Base-by-base conservation (phyloP, 2,329 filamentous ascomycete genomes). In the Cercospora sojina region DNA sequence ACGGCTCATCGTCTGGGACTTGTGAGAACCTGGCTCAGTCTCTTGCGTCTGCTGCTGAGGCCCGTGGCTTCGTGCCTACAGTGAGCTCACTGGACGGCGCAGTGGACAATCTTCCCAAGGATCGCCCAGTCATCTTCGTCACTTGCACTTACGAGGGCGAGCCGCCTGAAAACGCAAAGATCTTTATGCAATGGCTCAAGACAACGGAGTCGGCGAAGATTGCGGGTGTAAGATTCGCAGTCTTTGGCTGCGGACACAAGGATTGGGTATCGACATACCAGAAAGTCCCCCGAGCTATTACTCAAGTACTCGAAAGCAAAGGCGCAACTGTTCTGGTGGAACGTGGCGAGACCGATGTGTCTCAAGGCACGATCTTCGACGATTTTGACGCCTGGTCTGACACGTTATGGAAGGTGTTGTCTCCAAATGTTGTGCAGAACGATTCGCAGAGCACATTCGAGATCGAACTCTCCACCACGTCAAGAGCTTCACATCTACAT, bases 131-230 rank as follows among this genome's bases (percentile, higher is more conserved):
- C 0, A 80, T 91, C 18, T 83, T 93, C 56, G 83, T 93, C 69
- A 88, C 88, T 0, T 85, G 90, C 0, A 89, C 87, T 1, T 93
- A 93, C 70, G 90, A 93, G 72, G 91, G 91, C 0, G 84, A 91
- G 62, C 88, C 91, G 0, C 87, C 90, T 0, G 89, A 91, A 67
- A 93, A 93, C 67, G 91, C 90, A 0, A 83, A 80, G 0, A 83
- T 86, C 56, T 93, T 93, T 72, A 83, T 89, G 20, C 79, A 83
- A 18, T 93, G 90, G 90, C 76, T 92, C 5, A 80, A 73, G 10
- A 79, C 85, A 10, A 80, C 84, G 64, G 82, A 55, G 9, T n/a
- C n/a, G 12, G 12, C 51, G 4, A 51, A 49, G 59, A 74, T 91
- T 23, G 29, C 53, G 69, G 79, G 85, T 8, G 84, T 89, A 0